A percentile compares a stretch with the other conserved stretches of the same genome.
phyloP scores from a whole-genome alignment of 2,329 filamentous ascomycete genomes.

The Aspergillus sp. region DNA sequence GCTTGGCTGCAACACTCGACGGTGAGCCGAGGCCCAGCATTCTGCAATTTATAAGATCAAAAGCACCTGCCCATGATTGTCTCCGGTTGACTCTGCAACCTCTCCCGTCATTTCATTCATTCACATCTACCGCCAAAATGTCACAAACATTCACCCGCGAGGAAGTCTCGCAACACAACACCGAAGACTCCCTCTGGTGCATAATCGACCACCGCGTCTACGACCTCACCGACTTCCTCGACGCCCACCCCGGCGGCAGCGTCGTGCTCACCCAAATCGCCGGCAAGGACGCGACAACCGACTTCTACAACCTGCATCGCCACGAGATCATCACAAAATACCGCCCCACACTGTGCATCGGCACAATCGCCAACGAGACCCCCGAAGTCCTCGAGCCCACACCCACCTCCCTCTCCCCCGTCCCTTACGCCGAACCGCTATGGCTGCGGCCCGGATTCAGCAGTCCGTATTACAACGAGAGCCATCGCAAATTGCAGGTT shows the following conservation, averaged over 20 bases:
- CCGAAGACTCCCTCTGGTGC: conserved; percentile 77
- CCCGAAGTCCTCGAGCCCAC: conserved; percentile 72
- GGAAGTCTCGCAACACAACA: conserved; percentile 75
- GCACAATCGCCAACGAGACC: conserved; percentile 74
- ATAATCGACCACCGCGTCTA: conserved; percentile 88
- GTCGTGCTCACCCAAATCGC: conserved; percentile 80
- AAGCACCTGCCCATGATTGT: too few species aligned
- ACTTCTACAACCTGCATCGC: conserved; percentile 90
- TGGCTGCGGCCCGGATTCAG: conserved; percentile 81
- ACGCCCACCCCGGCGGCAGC: conserved; percentile 82
- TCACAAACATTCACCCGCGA: conserved; percentile 49
- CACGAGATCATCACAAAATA: conserved; percentile 89
- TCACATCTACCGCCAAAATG: conserved; percentile 18
- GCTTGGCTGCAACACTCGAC: background rate
- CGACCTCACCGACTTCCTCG: conserved; percentile 81
- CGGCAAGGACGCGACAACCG: conserved; percentile 77
- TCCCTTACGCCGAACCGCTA: conserved; percentile 83
- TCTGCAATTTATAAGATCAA: background rate
- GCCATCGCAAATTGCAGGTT: conserved; percentile 69
- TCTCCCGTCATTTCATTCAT: background rate
- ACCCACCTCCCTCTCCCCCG: conserved; percentile 72
- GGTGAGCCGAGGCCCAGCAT: background rate
- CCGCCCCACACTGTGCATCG: conserved; percentile 70
- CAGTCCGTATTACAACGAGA: conserved; percentile 79
- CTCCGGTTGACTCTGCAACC: background rate